Conservation (phyloP, 1,284 basidiomycete species). For the Apiotrichum montevideense region DNA sequence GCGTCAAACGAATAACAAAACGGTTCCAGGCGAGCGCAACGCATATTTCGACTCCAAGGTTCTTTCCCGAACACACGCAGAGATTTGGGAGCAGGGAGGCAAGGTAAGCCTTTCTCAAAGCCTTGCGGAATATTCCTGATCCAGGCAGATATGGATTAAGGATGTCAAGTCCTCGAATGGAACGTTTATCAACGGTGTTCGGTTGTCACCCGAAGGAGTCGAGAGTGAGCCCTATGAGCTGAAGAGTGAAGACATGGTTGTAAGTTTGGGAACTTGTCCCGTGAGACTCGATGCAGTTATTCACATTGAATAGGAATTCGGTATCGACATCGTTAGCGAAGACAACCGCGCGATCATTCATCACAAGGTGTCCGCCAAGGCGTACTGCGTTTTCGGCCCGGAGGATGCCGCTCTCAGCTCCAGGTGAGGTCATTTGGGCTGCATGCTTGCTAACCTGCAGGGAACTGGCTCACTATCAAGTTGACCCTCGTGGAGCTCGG, state of each 20-base stretch:
- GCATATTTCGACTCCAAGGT: slow-evolving; percentile 98
- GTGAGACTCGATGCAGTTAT: not conserved
- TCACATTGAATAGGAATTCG: slow-evolving; percentile 68
- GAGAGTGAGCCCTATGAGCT: slow-evolving; percentile 92
- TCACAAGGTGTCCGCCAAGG: slow-evolving; percentile 94
- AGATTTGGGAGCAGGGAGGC: slow-evolving; percentile 89
- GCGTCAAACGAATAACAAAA: slow-evolving; percentile 96
- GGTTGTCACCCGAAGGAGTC: slow-evolving; percentile 80
- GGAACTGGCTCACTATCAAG: slow-evolving; percentile 40
- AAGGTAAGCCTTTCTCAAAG: slow-evolving; percentile 55
- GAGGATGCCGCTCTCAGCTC: slow-evolving; percentile 60
- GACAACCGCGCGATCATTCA: slow-evolving; percentile 98
- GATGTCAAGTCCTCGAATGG: slow-evolving; percentile 98
- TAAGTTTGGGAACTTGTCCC: slow-evolving; percentile 44
- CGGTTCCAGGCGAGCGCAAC: slow-evolving; percentile 86
- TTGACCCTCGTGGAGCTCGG: slow-evolving; percentile 25
- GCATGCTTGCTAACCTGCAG: slow-evolving; percentile 17
- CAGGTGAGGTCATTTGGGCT: slow-evolving; percentile 25
- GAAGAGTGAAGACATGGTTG: slow-evolving; percentile 86
- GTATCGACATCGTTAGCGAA: slow-evolving; percentile 97
- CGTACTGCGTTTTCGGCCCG: slow-evolving; percentile 77
- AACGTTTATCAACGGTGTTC: slow-evolving; percentile 94
- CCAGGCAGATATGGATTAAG: slow-evolving; percentile 82
- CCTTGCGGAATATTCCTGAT: not conserved
- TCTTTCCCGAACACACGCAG: slow-evolving; percentile 88